These are phyloP conservation scores for Rhododendron simsii DNA, from an alignment of 148 eudicot genomes.

Conservation along the genomic window DNA sequence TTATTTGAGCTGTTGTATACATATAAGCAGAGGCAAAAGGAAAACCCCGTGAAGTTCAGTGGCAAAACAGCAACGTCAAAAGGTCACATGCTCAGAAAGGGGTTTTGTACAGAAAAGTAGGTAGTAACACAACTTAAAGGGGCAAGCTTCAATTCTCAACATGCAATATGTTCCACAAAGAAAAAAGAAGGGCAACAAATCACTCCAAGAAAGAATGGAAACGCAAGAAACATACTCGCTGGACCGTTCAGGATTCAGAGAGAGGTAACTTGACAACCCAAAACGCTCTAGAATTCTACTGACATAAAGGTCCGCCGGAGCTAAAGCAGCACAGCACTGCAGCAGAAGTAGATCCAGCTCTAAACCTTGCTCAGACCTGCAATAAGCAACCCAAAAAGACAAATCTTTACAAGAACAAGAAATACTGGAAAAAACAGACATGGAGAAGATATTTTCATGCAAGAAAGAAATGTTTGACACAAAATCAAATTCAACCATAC, in stretches of 20 bases:
- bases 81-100: not conserved
- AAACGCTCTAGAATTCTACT: conserved; percentile 72
- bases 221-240: conserved; percentile 76
- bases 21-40: not conserved
- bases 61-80: not conserved
- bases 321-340: conserved; percentile 97
- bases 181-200: not conserved
- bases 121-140: not conserved
- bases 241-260: conserved; percentile 56
- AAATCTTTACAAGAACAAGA: conserved; percentile 1
- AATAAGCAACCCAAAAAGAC: conserved; percentile 10
- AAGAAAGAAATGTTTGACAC: not conserved
- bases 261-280: conserved; percentile 62
- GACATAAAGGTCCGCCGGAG: conserved; percentile 85
- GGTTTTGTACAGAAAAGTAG: not conserved
- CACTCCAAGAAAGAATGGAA: conserved; percentile 9
- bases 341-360: conserved; percentile 86
- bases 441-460: not conserved
- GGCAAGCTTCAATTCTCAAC: not conserved
- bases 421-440: not conserved
- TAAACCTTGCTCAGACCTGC: conserved; percentile 81
- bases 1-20: not conserved
- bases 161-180: not conserved
- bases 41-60: not conserved
- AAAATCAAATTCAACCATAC: conserved; percentile 31